Percentiles rank a stretch among this genome's conserved stretches.
phyloP scores from a whole-genome alignment of 345 rosid species.

The Heritiera fomes region DNA sequence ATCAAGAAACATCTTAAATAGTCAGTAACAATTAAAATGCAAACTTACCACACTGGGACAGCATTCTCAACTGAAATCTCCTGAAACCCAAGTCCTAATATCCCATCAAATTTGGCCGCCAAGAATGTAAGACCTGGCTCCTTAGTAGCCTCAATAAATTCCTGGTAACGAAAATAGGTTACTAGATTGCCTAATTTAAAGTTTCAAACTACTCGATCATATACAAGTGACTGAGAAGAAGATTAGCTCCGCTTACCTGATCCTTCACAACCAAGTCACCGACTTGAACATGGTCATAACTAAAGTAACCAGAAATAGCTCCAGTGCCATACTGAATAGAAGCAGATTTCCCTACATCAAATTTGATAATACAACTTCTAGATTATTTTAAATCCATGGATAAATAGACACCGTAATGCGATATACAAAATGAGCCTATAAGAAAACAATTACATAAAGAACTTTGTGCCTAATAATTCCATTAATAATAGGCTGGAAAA shows the following conservation, averaged over 20 bases:
- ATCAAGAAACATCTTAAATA: conserved; percentile 4
- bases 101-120: conserved; percentile 90
- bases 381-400: conserved; percentile 45
- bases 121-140: conserved; percentile 84
- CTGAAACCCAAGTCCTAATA: conserved; percentile 87
- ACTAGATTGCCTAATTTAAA: conserved; percentile 37
- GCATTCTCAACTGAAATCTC: conserved; percentile 89
- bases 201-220: conserved; percentile 6
- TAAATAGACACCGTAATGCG: conserved; percentile 50
- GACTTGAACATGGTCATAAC: conserved; percentile 69
- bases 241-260: conserved; percentile 48
- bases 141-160: conserved; percentile 89
- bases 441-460: conserved; percentile 20
- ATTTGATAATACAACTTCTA: neutral
- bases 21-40: neutral
- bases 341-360: conserved; percentile 64
- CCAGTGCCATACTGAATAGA: conserved; percentile 57
- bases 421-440: conserved; percentile 37
- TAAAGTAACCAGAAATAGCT: conserved; percentile 79
- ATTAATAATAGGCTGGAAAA: neutral
- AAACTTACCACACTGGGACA: conserved; percentile 74
- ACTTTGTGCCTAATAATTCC: neutral
- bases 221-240: neutral
- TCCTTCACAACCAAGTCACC: conserved; percentile 72
- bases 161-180: conserved; percentile 40